These are phyloP conservation scores for Prinsepia uniflora DNA, from an alignment of 306 rosid genomes.

Conservation along the genomic window DNA sequence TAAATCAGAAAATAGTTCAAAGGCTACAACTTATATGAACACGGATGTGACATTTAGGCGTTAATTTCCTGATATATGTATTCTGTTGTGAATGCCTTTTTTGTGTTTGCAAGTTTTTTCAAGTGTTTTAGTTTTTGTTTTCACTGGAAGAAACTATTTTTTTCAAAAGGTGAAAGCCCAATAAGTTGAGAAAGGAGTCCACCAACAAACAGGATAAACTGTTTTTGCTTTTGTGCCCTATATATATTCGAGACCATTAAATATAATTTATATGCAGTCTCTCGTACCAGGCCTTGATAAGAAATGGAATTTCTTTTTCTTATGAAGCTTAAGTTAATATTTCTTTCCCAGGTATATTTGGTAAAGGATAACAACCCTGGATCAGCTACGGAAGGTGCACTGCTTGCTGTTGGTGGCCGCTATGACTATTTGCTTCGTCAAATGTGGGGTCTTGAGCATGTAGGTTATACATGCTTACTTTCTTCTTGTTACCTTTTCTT, in stretches of 20 bases:
- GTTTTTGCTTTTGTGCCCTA: not conserved
- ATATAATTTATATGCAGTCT: conserved; percentile 7
- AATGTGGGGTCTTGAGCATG: conserved; percentile 62
- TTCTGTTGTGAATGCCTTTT: not conserved
- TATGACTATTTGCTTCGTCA: conserved; percentile 78
- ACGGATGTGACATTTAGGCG: not conserved
- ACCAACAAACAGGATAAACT: not conserved
- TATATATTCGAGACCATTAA: not conserved
- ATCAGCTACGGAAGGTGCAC: conserved; percentile 62
- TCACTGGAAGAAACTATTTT: not conserved
- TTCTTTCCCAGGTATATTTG: conserved; percentile 63
- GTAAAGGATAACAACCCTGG: conserved; percentile 73
- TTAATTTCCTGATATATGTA: not conserved
- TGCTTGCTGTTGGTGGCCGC: conserved; percentile 90
- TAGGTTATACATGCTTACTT: conserved; percentile 31
- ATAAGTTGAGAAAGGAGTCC: not conserved
- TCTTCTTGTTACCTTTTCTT: conserved; percentile 4
- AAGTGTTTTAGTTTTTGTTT: not conserved
- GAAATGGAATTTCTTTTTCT: conserved; percentile 11
- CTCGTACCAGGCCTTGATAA: conserved; percentile 13
- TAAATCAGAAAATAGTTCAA: not conserved
- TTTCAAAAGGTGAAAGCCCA: not conserved
- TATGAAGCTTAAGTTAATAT: conserved; percentile 19
- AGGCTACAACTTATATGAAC: not conserved
- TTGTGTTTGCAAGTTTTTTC: not conserved